Percentiles rank a stretch among this genome's conserved stretches.
phyloP scores from a whole-genome alignment of 2,329 filamentous ascomycete genomes.

The Diaporthe longicolla region DNA sequence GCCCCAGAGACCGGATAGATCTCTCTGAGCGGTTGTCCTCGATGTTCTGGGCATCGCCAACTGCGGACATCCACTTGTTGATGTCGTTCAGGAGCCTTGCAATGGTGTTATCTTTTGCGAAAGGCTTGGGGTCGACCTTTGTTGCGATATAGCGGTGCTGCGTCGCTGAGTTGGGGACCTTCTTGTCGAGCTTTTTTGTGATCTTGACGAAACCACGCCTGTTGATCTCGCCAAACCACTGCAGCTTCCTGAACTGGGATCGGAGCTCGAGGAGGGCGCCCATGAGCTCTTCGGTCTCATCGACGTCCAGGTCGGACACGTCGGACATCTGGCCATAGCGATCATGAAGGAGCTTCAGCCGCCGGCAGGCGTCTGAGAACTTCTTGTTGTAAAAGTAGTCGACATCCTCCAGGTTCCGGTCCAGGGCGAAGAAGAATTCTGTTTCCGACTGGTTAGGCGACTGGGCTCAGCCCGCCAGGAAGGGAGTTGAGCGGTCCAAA shows the following conservation, averaged over 20 bases:
- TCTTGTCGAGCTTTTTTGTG: constrained; percentile 99
- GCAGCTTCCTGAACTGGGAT: constrained; percentile 88
- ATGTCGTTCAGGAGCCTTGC: constrained; percentile 71
- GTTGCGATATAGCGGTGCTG: constrained; percentile 90
- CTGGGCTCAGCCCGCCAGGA: constrained; percentile 47
- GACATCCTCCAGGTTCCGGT: constrained; percentile 97
- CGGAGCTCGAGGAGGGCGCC: constrained; percentile 90
- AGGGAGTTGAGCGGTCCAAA: constrained; percentile 44
- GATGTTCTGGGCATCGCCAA: constrained; percentile 82
- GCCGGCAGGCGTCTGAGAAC: constrained; percentile 85
- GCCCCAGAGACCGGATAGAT: constrained; percentile 82
- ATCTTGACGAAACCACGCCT: constrained; percentile 96
- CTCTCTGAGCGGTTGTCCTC: constrained; percentile 83
- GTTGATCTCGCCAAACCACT: constrained; percentile 99
- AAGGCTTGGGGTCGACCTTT: constrained; percentile 90
- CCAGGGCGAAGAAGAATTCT: constrained; percentile 98
- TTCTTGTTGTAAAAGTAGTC: constrained; percentile 98
- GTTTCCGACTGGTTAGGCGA: constrained; percentile 56
- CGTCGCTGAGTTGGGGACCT: constrained; percentile 80
- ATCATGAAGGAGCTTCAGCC: constrained; percentile 88
- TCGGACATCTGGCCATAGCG: constrained; percentile 85
- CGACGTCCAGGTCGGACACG: constrained; percentile 81
- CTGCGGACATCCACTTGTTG: constrained; percentile 90
- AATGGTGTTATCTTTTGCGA: constrained; percentile 79
- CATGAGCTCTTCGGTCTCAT: constrained; percentile 93